Evolutionary conservation across 495 filamentous ascomycete species (phyloP).

Genomic region (Xylaria longipes): DNA sequence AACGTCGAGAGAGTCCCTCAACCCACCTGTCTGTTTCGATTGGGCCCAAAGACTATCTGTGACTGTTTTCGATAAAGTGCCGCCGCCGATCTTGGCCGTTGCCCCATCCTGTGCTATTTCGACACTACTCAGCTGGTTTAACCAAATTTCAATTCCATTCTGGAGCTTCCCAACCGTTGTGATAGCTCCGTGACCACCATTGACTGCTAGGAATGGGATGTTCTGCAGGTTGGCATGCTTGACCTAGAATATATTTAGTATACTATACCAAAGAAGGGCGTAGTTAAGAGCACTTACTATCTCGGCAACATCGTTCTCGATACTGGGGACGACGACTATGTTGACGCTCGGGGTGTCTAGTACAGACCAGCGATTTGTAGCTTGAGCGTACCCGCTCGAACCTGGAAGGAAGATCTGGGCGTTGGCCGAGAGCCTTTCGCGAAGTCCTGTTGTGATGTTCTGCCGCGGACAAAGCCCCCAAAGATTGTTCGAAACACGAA

Average conservation of each 20-base stretch:
- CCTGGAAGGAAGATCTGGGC: constrained; percentile 50
- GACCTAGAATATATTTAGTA: constrained; percentile 22
- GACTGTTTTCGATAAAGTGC: constrained; percentile 42
- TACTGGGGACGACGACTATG: constrained; percentile 50
- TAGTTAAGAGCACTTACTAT: constrained; percentile 32
- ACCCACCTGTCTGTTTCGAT: constrained; percentile 41
- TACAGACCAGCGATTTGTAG: constrained; percentile 49
- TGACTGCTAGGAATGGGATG: constrained; percentile 54
- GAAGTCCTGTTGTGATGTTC: too few relatives aligned
- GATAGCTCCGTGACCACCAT: constrained; percentile 51
- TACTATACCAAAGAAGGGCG: too few relatives aligned
- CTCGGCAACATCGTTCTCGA: constrained; percentile 51
- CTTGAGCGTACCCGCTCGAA: constrained; percentile 43
- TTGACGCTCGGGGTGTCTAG: constrained; percentile 43
- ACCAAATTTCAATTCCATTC: constrained; percentile 53
- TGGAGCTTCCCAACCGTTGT: constrained; percentile 47
- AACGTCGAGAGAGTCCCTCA: too few relatives aligned
- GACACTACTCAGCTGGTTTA: constrained; percentile 48
- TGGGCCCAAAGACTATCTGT: constrained; percentile 38
- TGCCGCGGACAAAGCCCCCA: too few relatives aligned
- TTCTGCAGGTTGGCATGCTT: constrained; percentile 51
- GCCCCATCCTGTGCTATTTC: constrained; percentile 48
- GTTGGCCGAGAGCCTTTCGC: too few relatives aligned
- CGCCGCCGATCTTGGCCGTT: constrained; percentile 58
- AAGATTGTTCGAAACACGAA: too few relatives aligned